A percentile compares a stretch with the other conserved stretches of the same genome.
Evolutionary conservation across 148 eudicot genomes (phyloP).

Genomic region (Selenicereus undatus): DNA sequence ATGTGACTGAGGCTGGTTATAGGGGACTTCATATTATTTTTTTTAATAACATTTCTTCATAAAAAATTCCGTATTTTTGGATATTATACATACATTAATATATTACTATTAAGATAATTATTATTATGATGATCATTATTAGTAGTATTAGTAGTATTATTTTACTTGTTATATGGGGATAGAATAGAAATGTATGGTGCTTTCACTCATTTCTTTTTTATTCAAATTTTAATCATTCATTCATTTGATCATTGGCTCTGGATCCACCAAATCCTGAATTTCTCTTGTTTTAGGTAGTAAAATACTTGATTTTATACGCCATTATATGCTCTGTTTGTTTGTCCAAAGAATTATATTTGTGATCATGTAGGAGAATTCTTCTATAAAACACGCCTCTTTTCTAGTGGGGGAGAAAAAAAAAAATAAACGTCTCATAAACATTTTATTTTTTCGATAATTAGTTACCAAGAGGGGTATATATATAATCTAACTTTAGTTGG

Average conservation of each 20-base stretch:
- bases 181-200: conserved; percentile 15
- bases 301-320: conserved; percentile 1
- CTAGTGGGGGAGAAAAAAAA: background rate
- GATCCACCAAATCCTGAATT: conserved; percentile 34
- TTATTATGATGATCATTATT: no score
- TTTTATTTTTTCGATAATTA: no score
- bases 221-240: conserved; percentile 25
- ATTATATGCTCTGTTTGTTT: background rate
- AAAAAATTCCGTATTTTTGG: background rate
- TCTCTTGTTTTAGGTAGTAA: background rate
- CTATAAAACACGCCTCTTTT: background rate
- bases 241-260: conserved; percentile 27
- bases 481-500: background rate
- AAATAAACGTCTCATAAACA: background rate
- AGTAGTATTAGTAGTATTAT: conserved; percentile 6
- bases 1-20: conserved; percentile 38
- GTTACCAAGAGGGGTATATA: no score
- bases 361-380: background rate
- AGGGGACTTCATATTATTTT: background rate
- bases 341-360: background rate
- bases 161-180: conserved; percentile 16
- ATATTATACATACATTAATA: background rate
- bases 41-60: conserved; percentile 2
- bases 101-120: conserved; percentile 1
- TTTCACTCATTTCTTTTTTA: conserved; percentile 31